phyloP scores from a whole-genome alignment of 1,139 yeast species.

The Candida tetrigidarum region DNA sequence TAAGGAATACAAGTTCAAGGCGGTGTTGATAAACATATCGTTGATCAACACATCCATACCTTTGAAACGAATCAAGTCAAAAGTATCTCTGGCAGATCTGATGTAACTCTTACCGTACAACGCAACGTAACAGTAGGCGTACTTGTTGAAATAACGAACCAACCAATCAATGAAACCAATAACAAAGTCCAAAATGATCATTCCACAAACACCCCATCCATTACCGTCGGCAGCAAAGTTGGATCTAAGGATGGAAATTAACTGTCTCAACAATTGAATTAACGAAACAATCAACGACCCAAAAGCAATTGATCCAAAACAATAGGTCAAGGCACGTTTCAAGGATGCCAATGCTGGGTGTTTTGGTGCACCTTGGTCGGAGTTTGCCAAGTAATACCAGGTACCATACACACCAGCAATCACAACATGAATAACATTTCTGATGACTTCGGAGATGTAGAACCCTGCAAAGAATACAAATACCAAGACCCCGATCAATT shows the following conservation, averaged over 20 bases:
- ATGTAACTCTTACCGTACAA: constrained; percentile 83
- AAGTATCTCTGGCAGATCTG: constrained; percentile 79
- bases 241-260: constrained; percentile 49
- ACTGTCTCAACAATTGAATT: constrained; percentile 65
- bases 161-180: constrained; percentile 75
- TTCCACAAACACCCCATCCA: constrained; percentile 56
- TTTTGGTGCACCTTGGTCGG: constrained; percentile 82
- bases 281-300: constrained; percentile 84
- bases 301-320: constrained; percentile 89
- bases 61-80: constrained; percentile 74
- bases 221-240: constrained; percentile 61
- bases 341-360: constrained; percentile 85
- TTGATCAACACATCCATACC: constrained; percentile 89
- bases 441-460: constrained; percentile 82
- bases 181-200: constrained; percentile 60
- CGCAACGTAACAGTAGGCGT: constrained; percentile 87
- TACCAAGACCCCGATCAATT: constrained; percentile 67
- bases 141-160: constrained; percentile 85
- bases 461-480: constrained; percentile 85
- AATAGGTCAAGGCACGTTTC: constrained; percentile 80
- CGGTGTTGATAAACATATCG: constrained; percentile 80
- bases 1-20: constrained; percentile 71
- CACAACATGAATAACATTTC: constrained; percentile 83
- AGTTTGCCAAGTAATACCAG: constrained; percentile 82
- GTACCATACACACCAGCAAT: constrained; percentile 88